A percentile compares a stretch with the other conserved stretches of the same genome.
These are phyloP conservation scores for Pythium plurisporium DNA, from an alignment of 352 stramenopile species.

Conservation along the genomic window DNA sequence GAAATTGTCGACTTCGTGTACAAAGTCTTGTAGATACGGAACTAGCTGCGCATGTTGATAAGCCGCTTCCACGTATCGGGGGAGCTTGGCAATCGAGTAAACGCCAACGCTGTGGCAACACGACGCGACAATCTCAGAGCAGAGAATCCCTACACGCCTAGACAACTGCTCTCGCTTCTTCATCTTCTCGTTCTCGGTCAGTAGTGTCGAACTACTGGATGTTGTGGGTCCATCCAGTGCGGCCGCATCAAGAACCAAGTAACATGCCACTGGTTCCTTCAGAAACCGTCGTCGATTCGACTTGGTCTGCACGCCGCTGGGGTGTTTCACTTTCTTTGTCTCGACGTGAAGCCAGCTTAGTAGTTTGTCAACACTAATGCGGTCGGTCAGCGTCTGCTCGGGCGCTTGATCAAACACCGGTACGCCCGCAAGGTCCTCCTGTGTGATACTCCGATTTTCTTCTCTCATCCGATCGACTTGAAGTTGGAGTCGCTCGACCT, in stretches of 20 bases:
- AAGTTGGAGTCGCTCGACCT: constrained; percentile 15
- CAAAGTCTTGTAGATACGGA: constrained; percentile 31
- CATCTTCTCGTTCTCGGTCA: constrained; percentile 23
- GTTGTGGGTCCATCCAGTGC: not conserved
- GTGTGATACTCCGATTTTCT: not conserved
- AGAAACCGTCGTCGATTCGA: constrained; percentile 18
- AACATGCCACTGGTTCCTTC: constrained; percentile 24
- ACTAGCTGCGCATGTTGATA: constrained; percentile 29
- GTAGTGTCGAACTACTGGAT: not conserved
- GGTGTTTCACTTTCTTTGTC: constrained; percentile 9
- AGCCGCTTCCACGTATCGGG: constrained; percentile 25
- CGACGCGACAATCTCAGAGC: constrained; percentile 30
- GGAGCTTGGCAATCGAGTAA: constrained; percentile 18
- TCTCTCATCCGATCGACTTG: constrained; percentile 7
- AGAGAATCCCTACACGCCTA: constrained; percentile 24
- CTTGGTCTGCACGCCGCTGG: not conserved
- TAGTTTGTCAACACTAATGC: constrained; percentile 30
- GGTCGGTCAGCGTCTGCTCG: constrained; percentile 16
- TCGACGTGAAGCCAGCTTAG: constrained; percentile 29
- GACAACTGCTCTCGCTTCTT: constrained; percentile 19
- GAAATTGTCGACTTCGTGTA: constrained; percentile 27
- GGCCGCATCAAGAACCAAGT: constrained; percentile 22
- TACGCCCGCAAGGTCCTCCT: not conserved
- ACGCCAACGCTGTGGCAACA: constrained; percentile 26
- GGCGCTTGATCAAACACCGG: constrained; percentile 12